These are phyloP conservation scores for Debaryomyces subglobosus DNA, from an alignment of 1,139 yeast genomes.

Conservation along the genomic window DNA sequence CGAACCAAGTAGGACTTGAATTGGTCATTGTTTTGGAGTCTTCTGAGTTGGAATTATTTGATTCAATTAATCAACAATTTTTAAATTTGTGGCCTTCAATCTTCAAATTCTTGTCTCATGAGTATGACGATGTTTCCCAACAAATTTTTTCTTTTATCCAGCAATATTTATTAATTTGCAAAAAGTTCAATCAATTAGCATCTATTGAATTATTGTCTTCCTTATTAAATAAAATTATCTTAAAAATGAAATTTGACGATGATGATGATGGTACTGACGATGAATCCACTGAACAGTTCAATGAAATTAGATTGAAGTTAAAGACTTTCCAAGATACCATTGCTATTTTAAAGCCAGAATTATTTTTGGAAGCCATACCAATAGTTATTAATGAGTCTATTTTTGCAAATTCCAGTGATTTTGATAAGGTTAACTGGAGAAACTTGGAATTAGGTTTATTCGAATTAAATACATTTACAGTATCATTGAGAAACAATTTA, in stretches of 20 bases:
- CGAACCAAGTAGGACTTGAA: conserved; percentile 78
- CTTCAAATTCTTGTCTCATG: conserved; percentile 71
- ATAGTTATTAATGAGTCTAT: conserved; percentile 64
- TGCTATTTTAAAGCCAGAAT: conserved; percentile 71
- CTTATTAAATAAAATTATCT: conserved; percentile 67
- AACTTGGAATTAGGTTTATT: conserved; percentile 83
- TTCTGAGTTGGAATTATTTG: conserved; percentile 48
- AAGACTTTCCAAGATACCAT: conserved; percentile 84
- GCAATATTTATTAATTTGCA: conserved; percentile 69
- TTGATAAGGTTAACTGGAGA: conserved; percentile 61
- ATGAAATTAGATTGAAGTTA: conserved; percentile 72
- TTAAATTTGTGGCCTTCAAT: conserved; percentile 68
- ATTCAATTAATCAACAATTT: conserved; percentile 34
- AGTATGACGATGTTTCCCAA: conserved; percentile 84
- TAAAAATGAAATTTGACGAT: conserved; percentile 79
- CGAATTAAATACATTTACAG: conserved; percentile 79
- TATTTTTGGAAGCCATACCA: conserved; percentile 73
- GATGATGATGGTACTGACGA: conserved; percentile 69
- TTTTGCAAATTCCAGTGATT: conserved; percentile 29
- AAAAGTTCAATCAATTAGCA: conserved; percentile 50
- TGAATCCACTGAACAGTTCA: conserved; percentile 72
- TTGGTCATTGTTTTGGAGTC: conserved; percentile 64
- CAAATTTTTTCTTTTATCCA: conserved; percentile 83
- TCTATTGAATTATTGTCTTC: conserved; percentile 58
- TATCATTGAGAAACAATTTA: conserved; percentile 72